Evolutionary conservation across 768 basidiomycete genomes (phyloP).

Genomic region (Lactarius sanguifluus): DNA sequence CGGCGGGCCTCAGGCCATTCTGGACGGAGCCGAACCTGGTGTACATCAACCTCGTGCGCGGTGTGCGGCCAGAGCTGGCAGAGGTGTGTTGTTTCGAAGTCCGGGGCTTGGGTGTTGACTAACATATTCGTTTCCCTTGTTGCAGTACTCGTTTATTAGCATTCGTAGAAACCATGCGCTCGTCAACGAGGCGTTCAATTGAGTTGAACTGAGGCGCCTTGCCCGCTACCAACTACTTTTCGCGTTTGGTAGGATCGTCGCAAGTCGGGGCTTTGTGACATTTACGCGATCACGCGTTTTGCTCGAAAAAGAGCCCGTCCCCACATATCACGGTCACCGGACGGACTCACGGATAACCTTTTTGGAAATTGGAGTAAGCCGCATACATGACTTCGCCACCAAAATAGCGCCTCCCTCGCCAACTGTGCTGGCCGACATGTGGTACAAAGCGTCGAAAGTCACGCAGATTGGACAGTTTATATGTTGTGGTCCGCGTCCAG

Average conservation of each 20-base stretch:
- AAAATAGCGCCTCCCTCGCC: no score
- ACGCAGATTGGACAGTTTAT: no score
- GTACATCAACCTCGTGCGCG: constrained; percentile 43
- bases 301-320: not conserved
- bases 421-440: no score
- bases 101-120: no score
- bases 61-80: constrained; percentile 41
- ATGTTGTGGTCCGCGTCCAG: no score
- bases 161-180: constrained; percentile 34
- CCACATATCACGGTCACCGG: not conserved
- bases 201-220: not conserved
- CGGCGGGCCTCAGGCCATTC: constrained; percentile 67
- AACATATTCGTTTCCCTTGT: no score
- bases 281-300: not conserved
- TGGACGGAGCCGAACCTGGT: constrained; percentile 61
- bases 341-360: not conserved
- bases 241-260: not conserved
- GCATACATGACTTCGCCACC: no score
- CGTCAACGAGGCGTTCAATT: constrained; percentile 11
- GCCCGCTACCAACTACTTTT: not conserved
- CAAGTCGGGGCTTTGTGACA: not conserved
- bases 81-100: constrained; percentile 37
- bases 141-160: constrained; percentile 33
- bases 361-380: no score
- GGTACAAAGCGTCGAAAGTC: no score